phyloP scores from a whole-genome alignment of 1,284 basidiomycete species.

The Tylopilus sp. region DNA sequence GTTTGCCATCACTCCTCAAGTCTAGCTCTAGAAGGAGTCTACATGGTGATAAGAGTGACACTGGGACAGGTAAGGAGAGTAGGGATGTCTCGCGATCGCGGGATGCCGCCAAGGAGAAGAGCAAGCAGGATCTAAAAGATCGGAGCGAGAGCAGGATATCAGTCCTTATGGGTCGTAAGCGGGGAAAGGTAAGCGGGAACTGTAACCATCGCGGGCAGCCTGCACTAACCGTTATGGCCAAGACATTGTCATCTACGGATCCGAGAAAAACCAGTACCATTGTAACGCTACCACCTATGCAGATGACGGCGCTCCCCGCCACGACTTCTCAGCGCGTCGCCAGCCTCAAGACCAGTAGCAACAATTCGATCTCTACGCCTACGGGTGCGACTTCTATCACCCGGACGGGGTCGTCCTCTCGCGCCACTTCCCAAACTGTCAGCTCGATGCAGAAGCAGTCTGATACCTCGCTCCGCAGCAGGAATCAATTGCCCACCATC shows the following conservation, averaged over 20 bases:
- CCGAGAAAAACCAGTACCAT: conserved; percentile 65
- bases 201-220: conserved; percentile 9
- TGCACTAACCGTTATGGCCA: conserved; percentile 18
- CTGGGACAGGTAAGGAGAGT: conserved; percentile 44
- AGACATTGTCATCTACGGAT: conserved; percentile 86
- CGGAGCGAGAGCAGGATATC: conserved; percentile 82
- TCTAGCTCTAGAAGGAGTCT: conserved; percentile 79
- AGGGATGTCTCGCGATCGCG: conserved; percentile 41
- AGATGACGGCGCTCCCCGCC: conserved; percentile 77
- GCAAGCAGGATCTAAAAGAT: conserved; percentile 77
- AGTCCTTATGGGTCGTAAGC: conserved; percentile 81
- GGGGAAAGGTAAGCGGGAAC: conserved; percentile 75
- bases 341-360: conserved; percentile 57
- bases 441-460: conserved; percentile 81
- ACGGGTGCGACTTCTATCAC: conserved; percentile 36
- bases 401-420: conserved; percentile 50
- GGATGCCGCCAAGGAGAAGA: conserved; percentile 55
- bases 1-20: conserved; percentile 78
- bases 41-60: conserved; percentile 66
- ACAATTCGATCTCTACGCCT: conserved; percentile 45
- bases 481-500: conserved; percentile 80
- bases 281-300: conserved; percentile 79
- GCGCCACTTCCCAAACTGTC: conserved; percentile 68
- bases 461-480: conserved; percentile 69
- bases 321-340: conserved; percentile 77